These are phyloP conservation scores for Amaranthus palmeri DNA, from an alignment of 148 eudicot species.

Conservation along the genomic window DNA sequence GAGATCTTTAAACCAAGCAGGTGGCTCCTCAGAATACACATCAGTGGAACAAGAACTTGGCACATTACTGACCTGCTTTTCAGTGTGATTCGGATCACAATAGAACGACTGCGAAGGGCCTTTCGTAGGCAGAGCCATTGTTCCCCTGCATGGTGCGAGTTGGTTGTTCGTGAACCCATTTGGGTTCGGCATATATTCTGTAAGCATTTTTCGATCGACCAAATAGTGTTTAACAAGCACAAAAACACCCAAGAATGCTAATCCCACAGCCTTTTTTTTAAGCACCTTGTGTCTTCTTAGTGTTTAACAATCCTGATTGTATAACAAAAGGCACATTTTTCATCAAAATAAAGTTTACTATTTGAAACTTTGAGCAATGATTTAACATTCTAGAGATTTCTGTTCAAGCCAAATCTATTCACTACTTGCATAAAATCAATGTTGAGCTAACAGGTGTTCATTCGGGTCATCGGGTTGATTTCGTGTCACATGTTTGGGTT, in stretches of 20 bases:
- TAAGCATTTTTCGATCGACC: constrained; percentile 15
- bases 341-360: constrained; percentile 1
- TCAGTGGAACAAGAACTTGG: constrained; percentile 42
- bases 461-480: too few species aligned
- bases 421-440: neutral
- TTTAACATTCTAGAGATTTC: too few species aligned
- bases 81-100: constrained; percentile 12
- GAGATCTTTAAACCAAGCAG: constrained; percentile 84
- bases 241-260: constrained; percentile 2
- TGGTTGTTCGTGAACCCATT: constrained; percentile 21
- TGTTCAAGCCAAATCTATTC: constrained; percentile 8
- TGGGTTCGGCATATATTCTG: constrained; percentile 20
- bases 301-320: neutral
- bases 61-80: constrained; percentile 21
- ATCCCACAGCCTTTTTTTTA: neutral
- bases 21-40: constrained; percentile 51
- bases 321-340: constrained; percentile 5
- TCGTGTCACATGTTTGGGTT: too few species aligned
- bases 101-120: constrained; percentile 19
- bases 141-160: constrained; percentile 12
- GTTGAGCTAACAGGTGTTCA: too few species aligned
- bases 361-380: too few species aligned
- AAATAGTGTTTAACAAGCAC: neutral
- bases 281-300: constrained; percentile 18
- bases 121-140: constrained; percentile 22